These are phyloP conservation scores for Cyberlindnera xishuangbannaensis DNA, from an alignment of 805 yeast species.

Conservation along the genomic window DNA sequence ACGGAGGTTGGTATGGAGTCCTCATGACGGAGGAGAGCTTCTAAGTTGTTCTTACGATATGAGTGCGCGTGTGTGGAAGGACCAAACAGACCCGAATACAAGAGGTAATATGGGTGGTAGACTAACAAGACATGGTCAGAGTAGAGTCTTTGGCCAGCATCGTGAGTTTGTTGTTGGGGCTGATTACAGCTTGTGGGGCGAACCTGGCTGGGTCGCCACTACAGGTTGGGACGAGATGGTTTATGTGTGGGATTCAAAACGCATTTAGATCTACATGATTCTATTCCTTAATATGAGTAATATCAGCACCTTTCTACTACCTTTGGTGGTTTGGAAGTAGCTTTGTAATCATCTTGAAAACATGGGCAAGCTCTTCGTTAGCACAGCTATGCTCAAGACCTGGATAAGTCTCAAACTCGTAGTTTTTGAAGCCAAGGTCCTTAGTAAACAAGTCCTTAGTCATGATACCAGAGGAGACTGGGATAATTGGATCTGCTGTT, in stretches of 20 bases:
- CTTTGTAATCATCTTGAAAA: slow-evolving; percentile 39
- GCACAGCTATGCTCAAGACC: slow-evolving; percentile 66
- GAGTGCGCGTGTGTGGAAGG: slow-evolving; percentile 86
- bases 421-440: slow-evolving; percentile 41
- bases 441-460: slow-evolving; percentile 37
- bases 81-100: too few relatives aligned
- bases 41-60: slow-evolving; percentile 85
- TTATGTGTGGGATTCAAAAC: slow-evolving; percentile 75
- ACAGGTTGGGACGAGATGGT: slow-evolving; percentile 97
- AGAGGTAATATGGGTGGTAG: slow-evolving; percentile 45
- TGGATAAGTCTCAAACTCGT: slow-evolving; percentile 47
- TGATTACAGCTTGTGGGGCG: slow-evolving; percentile 96
- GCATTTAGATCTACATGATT: too few relatives aligned
- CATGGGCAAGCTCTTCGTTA: slow-evolving; percentile 59
- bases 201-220: slow-evolving; percentile 91
- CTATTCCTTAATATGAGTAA: too few relatives aligned
- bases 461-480: slow-evolving; percentile 29
- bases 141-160: slow-evolving; percentile 59
- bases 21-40: slow-evolving; percentile 68
- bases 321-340: slow-evolving; percentile 18
- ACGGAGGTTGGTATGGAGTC: slow-evolving; percentile 80
- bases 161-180: slow-evolving; percentile 88
- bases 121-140: slow-evolving; percentile 43
- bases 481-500: slow-evolving; percentile 61
- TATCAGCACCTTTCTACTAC: too few relatives aligned